Evolutionary conservation across 2,329 filamentous ascomycete genomes (phyloP), one percentile per base, ranked within the genome.

Genomic region (Alternaria dauci): DNA sequence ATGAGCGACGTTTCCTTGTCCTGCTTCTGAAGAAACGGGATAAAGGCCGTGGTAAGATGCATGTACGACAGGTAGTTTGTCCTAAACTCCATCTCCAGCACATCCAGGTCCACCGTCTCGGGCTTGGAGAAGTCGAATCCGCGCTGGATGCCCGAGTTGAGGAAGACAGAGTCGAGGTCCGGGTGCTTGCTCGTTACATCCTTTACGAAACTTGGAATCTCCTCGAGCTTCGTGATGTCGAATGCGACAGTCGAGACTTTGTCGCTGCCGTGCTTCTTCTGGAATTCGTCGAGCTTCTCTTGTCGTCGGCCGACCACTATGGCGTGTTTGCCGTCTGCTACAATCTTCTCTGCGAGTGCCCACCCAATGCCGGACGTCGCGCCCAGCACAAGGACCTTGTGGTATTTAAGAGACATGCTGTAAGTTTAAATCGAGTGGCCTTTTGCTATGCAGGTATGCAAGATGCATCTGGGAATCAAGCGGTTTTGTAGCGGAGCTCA

Each of bases 61-160:
- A 86, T 74, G 58, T 81, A 82, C 0, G 81, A 78, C 18, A 81
- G 73, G 71, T 86, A 86, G 62, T 86, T 86, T 6, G 81, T 84
- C n/a, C 73, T 78, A 51, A 85, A 72, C 65, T 86, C 84, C 28
- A 80, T 66, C 16, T 81, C 76, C 20, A 85, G 65, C 0, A 73
- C 62, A 7, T 74, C 67, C 6, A 85, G 68, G 60, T 86, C 80
- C 46, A 86, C 76, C 2, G 74, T 80, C 5, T 81, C 78, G 1
- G 83, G 83, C 44, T 84, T 79, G 23, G 80, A 76, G 66, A 85
- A 85, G 68, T 85, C 78, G 60, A 84, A 80, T 9, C 76, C 76
- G 8, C 83, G 78, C 70, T 86, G 84, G 32, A 86, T 82, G n/a
- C 84, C 84, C 1, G 82, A 81, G 72, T 86, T 86, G 50, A 86